phyloP scores from a whole-genome alignment of 345 rosid species.

The Litchi chinensis region DNA sequence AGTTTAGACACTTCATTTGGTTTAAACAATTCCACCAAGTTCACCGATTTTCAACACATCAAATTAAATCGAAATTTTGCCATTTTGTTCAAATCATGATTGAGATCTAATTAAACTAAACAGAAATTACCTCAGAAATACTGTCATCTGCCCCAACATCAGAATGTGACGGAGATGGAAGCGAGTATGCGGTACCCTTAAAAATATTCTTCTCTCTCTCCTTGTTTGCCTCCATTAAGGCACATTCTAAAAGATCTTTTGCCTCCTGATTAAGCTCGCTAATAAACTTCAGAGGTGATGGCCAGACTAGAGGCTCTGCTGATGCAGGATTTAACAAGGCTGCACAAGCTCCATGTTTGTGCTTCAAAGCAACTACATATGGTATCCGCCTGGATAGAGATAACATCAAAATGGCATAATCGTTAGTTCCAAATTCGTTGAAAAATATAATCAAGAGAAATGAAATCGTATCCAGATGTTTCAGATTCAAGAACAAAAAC shows the following conservation, averaged over 20 bases:
- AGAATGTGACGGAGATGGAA: slow-evolving; percentile 68
- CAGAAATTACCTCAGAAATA: slow-evolving; percentile 72
- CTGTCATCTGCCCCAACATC: slow-evolving; percentile 68
- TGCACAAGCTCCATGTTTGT: slow-evolving; percentile 84
- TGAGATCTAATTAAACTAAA: background rate
- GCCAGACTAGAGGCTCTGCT: slow-evolving; percentile 98
- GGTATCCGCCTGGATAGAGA: slow-evolving; percentile 79
- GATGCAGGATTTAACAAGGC: slow-evolving; percentile 89
- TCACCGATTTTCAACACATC: background rate
- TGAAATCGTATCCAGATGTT: background rate
- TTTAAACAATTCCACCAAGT: slow-evolving; percentile 7
- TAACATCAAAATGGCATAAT: background rate
- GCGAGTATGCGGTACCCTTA: slow-evolving; percentile 61
- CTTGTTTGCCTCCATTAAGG: slow-evolving; percentile 84
- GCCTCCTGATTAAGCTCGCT: slow-evolving; percentile 90
- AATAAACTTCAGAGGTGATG: slow-evolving; percentile 93
- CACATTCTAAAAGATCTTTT: slow-evolving; percentile 72
- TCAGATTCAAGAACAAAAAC: background rate
- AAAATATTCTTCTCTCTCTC: slow-evolving; percentile 84
- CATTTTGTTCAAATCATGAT: background rate
- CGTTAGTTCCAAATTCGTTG: background rate
- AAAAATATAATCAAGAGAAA: slow-evolving; percentile 1
- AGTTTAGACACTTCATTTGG: background rate
- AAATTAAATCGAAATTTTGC: background rate
- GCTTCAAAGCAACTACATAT: slow-evolving; percentile 70